Evolutionary conservation across 805 yeast genomes (phyloP), one percentile per base, ranked within the genome.

Genomic region (Spathaspora arborariae): DNA sequence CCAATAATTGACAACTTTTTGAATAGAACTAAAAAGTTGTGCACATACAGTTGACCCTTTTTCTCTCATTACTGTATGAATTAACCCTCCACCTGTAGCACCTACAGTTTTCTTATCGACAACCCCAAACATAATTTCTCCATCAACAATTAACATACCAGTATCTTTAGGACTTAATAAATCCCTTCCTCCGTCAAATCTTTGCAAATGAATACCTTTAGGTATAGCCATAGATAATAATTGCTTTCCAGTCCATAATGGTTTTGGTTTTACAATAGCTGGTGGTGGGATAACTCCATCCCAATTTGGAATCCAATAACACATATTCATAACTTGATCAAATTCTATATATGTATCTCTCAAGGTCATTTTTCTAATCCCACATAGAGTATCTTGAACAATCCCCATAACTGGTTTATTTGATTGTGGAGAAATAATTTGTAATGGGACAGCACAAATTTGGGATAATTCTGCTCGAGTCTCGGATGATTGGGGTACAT

Each of bases 391-490:
- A 70, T 94, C 99, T 75, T 94, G 99, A 52, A 94, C 99, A 75
- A 94, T 94, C 74, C 99, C 99, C 99, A 94, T 94, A 54, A 96
- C 97, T 34, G 99, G 99, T 70, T 94, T 94, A 67, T 94, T 94
- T 2, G 97, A 88, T 70, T 94, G 99, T 10, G 99, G 97, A 15
- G 97, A 90, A 35, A 94, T 96, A 76, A 94, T 94, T 69, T 94
- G 99, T 47, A 91, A 76, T 7, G 99, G 99, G 45, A 94, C 99
- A 4, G 97, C 96, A 72, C 97, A 90, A 58, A 94, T 80, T 65
- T 92, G 94, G 26, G 92, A 85, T 54, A 94, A 75, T 68, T 94
- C 99, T 1, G 99, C 97, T 63, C 98, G 81, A 0, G 99, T 91
- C 67, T 94, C 99, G 54, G 91, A 96, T 7, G 97, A 87, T 67